These are phyloP conservation scores for Fusarium lyarnte DNA, from an alignment of 2,329 filamentous ascomycete genomes.

Conservation along the genomic window DNA sequence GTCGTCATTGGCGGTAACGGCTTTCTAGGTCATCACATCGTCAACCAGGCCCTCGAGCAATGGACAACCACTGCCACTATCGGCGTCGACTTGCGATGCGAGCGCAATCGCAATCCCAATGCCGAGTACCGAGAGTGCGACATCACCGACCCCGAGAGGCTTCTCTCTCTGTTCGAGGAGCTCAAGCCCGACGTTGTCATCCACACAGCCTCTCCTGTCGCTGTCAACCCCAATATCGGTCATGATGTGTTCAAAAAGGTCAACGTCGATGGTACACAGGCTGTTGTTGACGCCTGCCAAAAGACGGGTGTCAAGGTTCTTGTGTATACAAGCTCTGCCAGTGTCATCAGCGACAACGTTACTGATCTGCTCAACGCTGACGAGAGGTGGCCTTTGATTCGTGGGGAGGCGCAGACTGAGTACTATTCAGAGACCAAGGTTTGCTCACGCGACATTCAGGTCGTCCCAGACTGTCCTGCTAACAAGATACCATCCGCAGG, in stretches of 20 bases:
- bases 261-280: slow-evolving; percentile 86
- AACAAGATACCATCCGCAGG: slow-evolving; percentile 52
- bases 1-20: slow-evolving; percentile 86
- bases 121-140: slow-evolving; percentile 78
- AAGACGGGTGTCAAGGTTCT: slow-evolving; percentile 79
- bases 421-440: slow-evolving; percentile 95
- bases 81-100: slow-evolving; percentile 77
- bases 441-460: not conserved
- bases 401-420: slow-evolving; percentile 75
- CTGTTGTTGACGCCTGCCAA: slow-evolving; percentile 78
- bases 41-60: slow-evolving; percentile 72
- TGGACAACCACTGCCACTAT: slow-evolving; percentile 65
- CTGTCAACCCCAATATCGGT: slow-evolving; percentile 63
- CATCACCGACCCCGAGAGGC: slow-evolving; percentile 73
- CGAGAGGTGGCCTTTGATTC: slow-evolving; percentile 81
- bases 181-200: slow-evolving; percentile 84
- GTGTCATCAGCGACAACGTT: slow-evolving; percentile 84
- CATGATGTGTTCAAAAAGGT: slow-evolving; percentile 78
- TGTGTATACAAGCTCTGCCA: slow-evolving; percentile 91
- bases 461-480: not conserved
- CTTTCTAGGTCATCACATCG: slow-evolving; percentile 85
- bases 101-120: slow-evolving; percentile 70
- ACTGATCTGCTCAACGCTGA: slow-evolving; percentile 84
- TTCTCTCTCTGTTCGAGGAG: slow-evolving; percentile 71
- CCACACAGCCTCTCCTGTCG: slow-evolving; percentile 83